phyloP scores from a whole-genome alignment of 2,329 filamentous ascomycete genomes.

The Fusarium transvaalense region DNA sequence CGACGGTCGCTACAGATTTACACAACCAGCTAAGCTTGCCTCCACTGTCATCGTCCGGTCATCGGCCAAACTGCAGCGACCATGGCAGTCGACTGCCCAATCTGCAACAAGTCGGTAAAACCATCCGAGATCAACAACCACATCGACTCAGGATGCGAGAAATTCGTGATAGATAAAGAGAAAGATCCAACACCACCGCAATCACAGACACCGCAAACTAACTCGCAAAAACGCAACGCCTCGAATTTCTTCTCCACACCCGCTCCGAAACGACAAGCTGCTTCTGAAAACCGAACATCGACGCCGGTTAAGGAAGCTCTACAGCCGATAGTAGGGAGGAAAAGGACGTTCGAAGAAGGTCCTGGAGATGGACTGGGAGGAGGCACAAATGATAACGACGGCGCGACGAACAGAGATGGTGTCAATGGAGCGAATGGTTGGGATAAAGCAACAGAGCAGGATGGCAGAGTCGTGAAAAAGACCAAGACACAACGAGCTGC shows the following conservation, averaged over 20 bases:
- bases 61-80: conserved; percentile 13
- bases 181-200: conserved; percentile 50
- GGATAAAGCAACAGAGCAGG: conserved; percentile 39
- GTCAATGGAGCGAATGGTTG: conserved; percentile 16
- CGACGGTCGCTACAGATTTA: background rate
- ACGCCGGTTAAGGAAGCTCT: conserved; percentile 53
- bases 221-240: conserved; percentile 66
- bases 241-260: conserved; percentile 73
- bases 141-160: conserved; percentile 84
- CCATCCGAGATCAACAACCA: conserved; percentile 86
- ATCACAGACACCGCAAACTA: conserved; percentile 51
- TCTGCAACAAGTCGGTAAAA: conserved; percentile 80
- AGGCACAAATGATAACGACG: conserved; percentile 8
- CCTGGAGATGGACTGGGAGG: conserved; percentile 54
- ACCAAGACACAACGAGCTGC: conserved; percentile 78
- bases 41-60: conserved; percentile 1
- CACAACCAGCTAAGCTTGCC: background rate
- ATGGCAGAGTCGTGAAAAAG: conserved; percentile 69
- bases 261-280: conserved; percentile 66
- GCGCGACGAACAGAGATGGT: conserved; percentile 17
- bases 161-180: conserved; percentile 70
- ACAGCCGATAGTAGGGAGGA: conserved; percentile 56
- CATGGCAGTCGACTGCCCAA: conserved; percentile 78
- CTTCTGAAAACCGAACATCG: conserved; percentile 49
- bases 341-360: conserved; percentile 67